Evolutionary conservation across 345 rosid genomes (phyloP).

Genomic region (Sonneratia alba): DNA sequence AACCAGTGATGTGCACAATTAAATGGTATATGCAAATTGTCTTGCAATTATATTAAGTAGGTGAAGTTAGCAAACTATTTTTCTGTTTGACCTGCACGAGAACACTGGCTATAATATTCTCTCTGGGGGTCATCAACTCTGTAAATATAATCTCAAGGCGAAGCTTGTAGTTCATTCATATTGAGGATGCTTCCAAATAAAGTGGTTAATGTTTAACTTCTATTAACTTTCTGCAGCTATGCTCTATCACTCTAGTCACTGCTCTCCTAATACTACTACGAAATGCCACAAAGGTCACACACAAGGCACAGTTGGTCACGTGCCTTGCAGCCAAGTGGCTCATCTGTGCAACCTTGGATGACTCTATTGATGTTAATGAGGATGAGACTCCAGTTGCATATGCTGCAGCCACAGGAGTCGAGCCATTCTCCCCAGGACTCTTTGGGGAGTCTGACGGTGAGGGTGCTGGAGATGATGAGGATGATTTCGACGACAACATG

Average conservation of each 20-base stretch:
- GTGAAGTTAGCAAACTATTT: too few species aligned
- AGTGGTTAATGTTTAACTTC: background rate
- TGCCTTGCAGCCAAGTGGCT: slow-evolving; percentile 97
- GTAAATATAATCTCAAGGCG: too few species aligned
- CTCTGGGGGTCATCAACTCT: too few species aligned
- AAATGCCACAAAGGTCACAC: slow-evolving; percentile 86
- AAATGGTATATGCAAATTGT: too few species aligned
- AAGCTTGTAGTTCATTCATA: too few species aligned
- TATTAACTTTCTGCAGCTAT: slow-evolving; percentile 36
- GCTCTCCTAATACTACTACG: slow-evolving; percentile 57
- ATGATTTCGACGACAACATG: slow-evolving; percentile 64
- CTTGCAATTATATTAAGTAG: too few species aligned
- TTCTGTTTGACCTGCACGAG: too few species aligned
- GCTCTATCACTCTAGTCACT: slow-evolving; percentile 65
- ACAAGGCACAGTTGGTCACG: slow-evolving; percentile 80
- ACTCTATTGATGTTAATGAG: slow-evolving; percentile 50
- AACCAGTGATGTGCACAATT: too few species aligned
- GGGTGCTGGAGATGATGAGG: slow-evolving; percentile 75
- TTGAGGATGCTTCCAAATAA: too few species aligned
- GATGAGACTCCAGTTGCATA: slow-evolving; percentile 51
- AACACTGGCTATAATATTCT: too few species aligned
- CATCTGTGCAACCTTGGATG: slow-evolving; percentile 76
- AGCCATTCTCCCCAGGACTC: slow-evolving; percentile 54
- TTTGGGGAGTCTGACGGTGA: slow-evolving; percentile 45
- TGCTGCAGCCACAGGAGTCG: slow-evolving; percentile 51